Base-by-base conservation (phyloP, 1,284 basidiomycete genomes). In the Microbotryum intermedium region DNA sequence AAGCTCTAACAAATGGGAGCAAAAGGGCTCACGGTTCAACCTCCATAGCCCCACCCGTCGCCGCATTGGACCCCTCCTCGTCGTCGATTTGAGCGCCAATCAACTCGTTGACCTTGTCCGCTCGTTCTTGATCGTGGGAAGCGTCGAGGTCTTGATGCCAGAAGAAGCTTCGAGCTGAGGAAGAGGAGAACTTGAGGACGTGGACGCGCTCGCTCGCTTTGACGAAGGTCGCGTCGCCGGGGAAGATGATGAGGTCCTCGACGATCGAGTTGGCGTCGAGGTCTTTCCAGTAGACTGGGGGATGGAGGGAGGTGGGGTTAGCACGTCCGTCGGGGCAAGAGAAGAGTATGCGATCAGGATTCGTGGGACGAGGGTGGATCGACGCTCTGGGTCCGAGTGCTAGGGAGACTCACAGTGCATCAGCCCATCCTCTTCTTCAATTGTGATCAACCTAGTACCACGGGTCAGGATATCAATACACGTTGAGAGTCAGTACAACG, bases 141-240 rank as follows among this genome's bases (percentile, higher is more conserved):
- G 55, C n/a, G 42, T 69, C 64, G 28, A 59, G 53, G 46, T 72
- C 69, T 61, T 73, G 72, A 56, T 62, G 52, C 72, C 72, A 73
- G 60, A 65, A 73, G 51, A 73, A 70, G 53, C 69, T 63, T 44
- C 71, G 56, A 34, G 71, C 69, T 6, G 66, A 66, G 10, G 63
- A 66, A 11, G 69, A 70, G 45, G 61, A 63, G 65, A 73, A 73
- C 53, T 70, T 68, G 63, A 73, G 71, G 55, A 69, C 69, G 52
- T 71, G 69, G 29, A 70, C 67, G 23, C 72, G 63, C 16, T 61
- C 62, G 11, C 57, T 56, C 5, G 62, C 65, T 46, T 60, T 53
- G 23, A 59, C 50, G 54, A 69, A 69, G 8, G 59, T 58, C 20
- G 50, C 58, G 42, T 58, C 58, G 50, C 58, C 69, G 30, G 66